phyloP scores from a whole-genome alignment of 352 stramenopile species.

The Aphanomyces invadans region DNA sequence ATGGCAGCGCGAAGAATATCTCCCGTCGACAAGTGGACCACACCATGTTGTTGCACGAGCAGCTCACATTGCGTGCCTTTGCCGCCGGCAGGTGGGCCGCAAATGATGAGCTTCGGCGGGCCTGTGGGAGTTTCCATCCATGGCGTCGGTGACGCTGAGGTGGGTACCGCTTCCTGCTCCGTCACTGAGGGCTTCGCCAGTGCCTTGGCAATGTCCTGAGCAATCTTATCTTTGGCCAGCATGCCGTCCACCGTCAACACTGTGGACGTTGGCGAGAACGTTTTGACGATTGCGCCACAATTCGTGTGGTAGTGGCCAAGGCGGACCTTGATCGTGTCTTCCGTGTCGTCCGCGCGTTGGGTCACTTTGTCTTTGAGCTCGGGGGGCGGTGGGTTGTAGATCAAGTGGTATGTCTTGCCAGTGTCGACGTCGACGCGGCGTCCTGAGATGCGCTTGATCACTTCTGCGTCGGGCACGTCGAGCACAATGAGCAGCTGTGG shows the following conservation, averaged over 20 bases:
- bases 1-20: slow-evolving; percentile 89
- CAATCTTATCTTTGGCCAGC: slow-evolving; percentile 20
- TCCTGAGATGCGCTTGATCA: slow-evolving; percentile 62
- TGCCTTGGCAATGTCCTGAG: not conserved
- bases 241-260: slow-evolving; percentile 34
- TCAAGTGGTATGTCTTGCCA: slow-evolving; percentile 94
- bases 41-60: slow-evolving; percentile 76
- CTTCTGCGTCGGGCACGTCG: slow-evolving; percentile 85
- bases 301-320: slow-evolving; percentile 84
- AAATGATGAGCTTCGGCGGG: slow-evolving; percentile 71
- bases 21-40: slow-evolving; percentile 89
- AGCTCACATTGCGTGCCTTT: slow-evolving; percentile 94
- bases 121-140: not conserved
- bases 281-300: slow-evolving; percentile 41
- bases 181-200: not conserved
- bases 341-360: slow-evolving; percentile 88
- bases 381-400: slow-evolving; percentile 89
- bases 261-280: slow-evolving; percentile 49
- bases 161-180: not conserved
- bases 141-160: not conserved
- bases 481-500: slow-evolving; percentile 89
- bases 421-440: slow-evolving; percentile 90
- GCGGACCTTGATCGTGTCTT: slow-evolving; percentile 85
- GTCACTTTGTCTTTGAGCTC: slow-evolving; percentile 62
- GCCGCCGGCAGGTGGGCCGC: slow-evolving; percentile 84